Percentiles rank a stretch among this genome's conserved stretches.
Conservation (phyloP, 2,329 filamentous ascomycete species). For the Xylariaceae sp. region DNA sequence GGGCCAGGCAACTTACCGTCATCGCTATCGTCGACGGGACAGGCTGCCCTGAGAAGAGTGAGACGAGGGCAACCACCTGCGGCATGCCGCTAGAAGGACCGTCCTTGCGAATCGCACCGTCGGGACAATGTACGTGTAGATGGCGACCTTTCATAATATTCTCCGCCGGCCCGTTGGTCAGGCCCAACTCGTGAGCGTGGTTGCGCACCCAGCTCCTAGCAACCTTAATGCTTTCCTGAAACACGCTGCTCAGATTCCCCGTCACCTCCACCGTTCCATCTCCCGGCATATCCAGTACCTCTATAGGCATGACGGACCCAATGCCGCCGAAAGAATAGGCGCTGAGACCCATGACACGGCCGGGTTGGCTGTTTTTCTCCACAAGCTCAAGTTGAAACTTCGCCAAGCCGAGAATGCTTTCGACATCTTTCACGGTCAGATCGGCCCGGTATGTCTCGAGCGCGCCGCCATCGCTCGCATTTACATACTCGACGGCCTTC, state of each 20-base stretch:
- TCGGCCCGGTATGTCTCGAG: constrained; percentile 65
- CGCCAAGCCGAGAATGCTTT: constrained; percentile 86
- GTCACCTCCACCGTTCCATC: constrained; percentile 89
- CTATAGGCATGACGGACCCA: constrained; percentile 95
- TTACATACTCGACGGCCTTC: constrained; percentile 92
- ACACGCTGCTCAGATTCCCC: constrained; percentile 89
- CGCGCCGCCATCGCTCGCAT: constrained; percentile 70
- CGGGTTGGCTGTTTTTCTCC: constrained; percentile 74
- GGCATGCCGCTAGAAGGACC: constrained; percentile 82
- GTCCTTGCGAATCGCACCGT: constrained; percentile 92
- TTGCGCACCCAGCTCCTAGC: constrained; percentile 96
- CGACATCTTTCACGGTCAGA: constrained; percentile 73
- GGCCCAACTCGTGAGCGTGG: constrained; percentile 83
- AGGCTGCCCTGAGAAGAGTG: constrained; percentile 75
- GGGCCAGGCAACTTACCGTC: constrained; percentile 55
- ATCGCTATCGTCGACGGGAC: constrained; percentile 92
- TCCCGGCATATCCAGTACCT: constrained; percentile 95
- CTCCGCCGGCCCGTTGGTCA: constrained; percentile 72
- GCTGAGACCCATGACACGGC: constrained; percentile 92
- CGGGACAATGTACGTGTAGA: constrained; percentile 94
- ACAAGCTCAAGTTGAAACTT: constrained; percentile 94
- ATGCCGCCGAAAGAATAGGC: constrained; percentile 91
- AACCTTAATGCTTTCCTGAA: constrained; percentile 96
- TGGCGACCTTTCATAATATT: constrained; percentile 95
- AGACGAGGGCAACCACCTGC: constrained; percentile 89